Conservation (phyloP, 306 rosid genomes). For the Vicia faba region DNA sequence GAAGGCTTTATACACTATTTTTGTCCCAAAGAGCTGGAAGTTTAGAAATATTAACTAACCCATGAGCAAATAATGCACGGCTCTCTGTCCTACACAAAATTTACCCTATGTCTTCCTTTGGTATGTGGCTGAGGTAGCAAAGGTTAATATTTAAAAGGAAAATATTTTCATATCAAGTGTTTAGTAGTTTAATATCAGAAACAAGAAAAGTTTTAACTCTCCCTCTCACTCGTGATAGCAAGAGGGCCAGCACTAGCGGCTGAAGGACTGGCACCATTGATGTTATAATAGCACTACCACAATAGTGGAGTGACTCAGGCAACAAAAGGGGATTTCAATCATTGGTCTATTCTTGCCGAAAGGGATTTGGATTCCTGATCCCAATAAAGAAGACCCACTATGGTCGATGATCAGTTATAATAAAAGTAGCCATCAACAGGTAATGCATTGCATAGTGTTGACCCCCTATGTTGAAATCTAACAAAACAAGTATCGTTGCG, state of each 20-base stretch:
- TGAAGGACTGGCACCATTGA: not conserved
- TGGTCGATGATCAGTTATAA: not conserved
- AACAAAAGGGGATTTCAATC: not conserved
- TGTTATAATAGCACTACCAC: not conserved
- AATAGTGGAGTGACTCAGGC: not conserved
- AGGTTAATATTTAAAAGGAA: not conserved
- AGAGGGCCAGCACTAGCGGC: not conserved
- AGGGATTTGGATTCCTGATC: conserved; percentile 5
- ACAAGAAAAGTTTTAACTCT: conserved; percentile 1
- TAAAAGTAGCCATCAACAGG: not conserved
- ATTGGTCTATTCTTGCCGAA: not conserved
- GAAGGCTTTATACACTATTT: not conserved
- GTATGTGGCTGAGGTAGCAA: not conserved
- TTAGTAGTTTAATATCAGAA: conserved; percentile 3
- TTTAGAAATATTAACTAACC: not conserved
- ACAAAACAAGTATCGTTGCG: not conserved
- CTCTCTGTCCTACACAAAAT: not conserved
- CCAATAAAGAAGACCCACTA: conserved; percentile 10
- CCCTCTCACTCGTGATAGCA: not conserved
- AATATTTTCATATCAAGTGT: not conserved
- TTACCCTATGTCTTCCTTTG: no score
- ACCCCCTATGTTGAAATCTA: conserved; percentile 1
- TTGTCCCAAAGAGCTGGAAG: conserved; percentile 1
- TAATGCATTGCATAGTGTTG: not conserved
- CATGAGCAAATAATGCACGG: not conserved